phyloP scores from a whole-genome alignment of 306 rosid genomes.

The Corylus americana region DNA sequence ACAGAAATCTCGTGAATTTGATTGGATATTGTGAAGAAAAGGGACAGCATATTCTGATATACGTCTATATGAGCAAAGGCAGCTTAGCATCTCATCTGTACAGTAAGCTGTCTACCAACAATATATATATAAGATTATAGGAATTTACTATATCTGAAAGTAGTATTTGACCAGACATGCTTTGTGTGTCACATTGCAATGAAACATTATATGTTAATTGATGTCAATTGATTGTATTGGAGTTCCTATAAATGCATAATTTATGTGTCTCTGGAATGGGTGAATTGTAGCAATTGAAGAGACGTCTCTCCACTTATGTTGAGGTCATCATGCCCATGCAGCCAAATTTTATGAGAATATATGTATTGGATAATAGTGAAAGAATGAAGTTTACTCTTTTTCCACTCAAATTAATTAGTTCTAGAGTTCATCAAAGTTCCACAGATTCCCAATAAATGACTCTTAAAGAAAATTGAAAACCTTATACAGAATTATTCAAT shows the following conservation, averaged over 20 bases:
- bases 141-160: not conserved
- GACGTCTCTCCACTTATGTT: not conserved
- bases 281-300: constrained; percentile 1
- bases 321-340: not conserved
- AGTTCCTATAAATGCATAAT: not conserved
- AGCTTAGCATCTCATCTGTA: constrained; percentile 93
- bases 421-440: not conserved
- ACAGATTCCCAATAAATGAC: not conserved
- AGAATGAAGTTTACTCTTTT: not conserved
- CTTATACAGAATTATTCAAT: too few species aligned
- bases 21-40: constrained; percentile 92
- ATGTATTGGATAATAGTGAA: not conserved
- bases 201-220: not conserved
- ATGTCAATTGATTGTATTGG: not conserved
- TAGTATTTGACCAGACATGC: not conserved
- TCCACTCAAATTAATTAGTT: not conserved
- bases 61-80: constrained; percentile 93
- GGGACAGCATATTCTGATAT: constrained; percentile 86
- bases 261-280: constrained; percentile 9
- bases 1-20: constrained; percentile 90
- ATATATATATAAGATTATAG: not conserved
- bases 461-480: too few species aligned
- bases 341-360: not conserved
- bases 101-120: constrained; percentile 54
- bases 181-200: not conserved